Percentiles rank a stretch among this genome's conserved stretches.
phyloP scores from a whole-genome alignment of 257 asterid genomes.

The Schizonepeta tenuifolia region DNA sequence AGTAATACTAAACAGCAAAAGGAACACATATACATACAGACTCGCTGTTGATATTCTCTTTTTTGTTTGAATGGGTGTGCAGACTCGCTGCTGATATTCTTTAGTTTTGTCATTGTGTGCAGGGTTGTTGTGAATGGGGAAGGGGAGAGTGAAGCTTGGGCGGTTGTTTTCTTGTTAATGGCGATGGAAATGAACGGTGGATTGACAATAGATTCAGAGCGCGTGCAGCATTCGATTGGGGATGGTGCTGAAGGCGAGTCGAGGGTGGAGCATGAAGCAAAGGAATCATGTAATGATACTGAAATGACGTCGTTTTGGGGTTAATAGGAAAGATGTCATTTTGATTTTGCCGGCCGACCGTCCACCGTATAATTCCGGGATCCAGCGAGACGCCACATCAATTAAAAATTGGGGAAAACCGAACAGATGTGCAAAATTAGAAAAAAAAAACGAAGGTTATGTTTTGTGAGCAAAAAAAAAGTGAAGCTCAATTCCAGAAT shows the following conservation, averaged over 20 bases:
- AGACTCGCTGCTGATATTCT: conserved; percentile 20
- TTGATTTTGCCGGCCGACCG: too few species aligned
- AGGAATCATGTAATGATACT: conserved; percentile 29
- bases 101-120: conserved; percentile 20
- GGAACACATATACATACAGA: neutral
- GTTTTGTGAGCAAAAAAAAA: too few species aligned
- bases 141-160: conserved; percentile 43
- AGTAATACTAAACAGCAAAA: neutral
- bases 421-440: too few species aligned
- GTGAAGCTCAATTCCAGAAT: too few species aligned
- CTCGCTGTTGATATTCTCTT: too few species aligned
- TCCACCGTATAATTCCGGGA: too few species aligned
- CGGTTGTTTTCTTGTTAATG: conserved; percentile 36
- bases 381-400: too few species aligned
- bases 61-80: conserved; percentile 30
- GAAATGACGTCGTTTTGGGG: too few species aligned
- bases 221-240: conserved; percentile 33
- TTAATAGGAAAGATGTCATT: too few species aligned
- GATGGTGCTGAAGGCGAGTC: conserved; percentile 43
- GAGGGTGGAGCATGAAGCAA: conserved; percentile 41
- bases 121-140: conserved; percentile 47
- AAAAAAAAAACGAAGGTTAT: too few species aligned
- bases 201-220: conserved; percentile 39
- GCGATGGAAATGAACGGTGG: conserved; percentile 45
- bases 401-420: too few species aligned